These are phyloP conservation scores for Mycena amicta DNA, from an alignment of 768 basidiomycete species.

Conservation along the genomic window DNA sequence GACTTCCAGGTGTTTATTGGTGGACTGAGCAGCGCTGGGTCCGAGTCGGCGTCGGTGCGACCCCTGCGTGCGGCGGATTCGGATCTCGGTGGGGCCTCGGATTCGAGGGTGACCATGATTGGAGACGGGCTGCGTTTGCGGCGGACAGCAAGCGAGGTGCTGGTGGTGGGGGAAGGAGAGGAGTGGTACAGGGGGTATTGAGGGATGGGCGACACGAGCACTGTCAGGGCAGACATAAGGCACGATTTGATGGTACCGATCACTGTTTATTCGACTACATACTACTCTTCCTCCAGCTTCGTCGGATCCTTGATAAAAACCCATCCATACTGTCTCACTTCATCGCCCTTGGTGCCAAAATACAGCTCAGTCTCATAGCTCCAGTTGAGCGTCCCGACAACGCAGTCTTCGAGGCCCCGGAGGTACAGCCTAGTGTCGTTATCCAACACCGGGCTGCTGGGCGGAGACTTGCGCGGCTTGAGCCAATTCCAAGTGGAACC, in stretches of 20 bases:
- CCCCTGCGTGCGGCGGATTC: slow-evolving; percentile 23
- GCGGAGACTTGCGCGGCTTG: slow-evolving; percentile 10
- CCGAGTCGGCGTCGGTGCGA: slow-evolving; percentile 25
- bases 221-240: slow-evolving; percentile 29
- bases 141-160: slow-evolving; percentile 24
- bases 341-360: slow-evolving; percentile 18
- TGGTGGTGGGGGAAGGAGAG: slow-evolving; percentile 18
- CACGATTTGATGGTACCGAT: not conserved
- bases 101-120: slow-evolving; percentile 46
- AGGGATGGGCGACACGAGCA: slow-evolving; percentile 51
- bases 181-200: slow-evolving; percentile 38
- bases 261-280: too few species aligned
- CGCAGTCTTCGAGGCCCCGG: slow-evolving; percentile 55
- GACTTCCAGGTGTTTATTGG: slow-evolving; percentile 53
- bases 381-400: slow-evolving; percentile 44
- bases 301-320: slow-evolving; percentile 10
- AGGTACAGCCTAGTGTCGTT: slow-evolving; percentile 37
- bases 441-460: not conserved
- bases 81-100: slow-evolving; percentile 12
- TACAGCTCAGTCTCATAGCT: slow-evolving; percentile 20
- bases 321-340: slow-evolving; percentile 18
- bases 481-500: slow-evolving; percentile 23
- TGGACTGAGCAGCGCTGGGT: slow-evolving; percentile 46
- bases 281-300: too few species aligned
- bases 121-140: slow-evolving; percentile 21